Conservation (phyloP, 2,329 filamentous ascomycete genomes). For the Parafenestella ontariensis region DNA sequence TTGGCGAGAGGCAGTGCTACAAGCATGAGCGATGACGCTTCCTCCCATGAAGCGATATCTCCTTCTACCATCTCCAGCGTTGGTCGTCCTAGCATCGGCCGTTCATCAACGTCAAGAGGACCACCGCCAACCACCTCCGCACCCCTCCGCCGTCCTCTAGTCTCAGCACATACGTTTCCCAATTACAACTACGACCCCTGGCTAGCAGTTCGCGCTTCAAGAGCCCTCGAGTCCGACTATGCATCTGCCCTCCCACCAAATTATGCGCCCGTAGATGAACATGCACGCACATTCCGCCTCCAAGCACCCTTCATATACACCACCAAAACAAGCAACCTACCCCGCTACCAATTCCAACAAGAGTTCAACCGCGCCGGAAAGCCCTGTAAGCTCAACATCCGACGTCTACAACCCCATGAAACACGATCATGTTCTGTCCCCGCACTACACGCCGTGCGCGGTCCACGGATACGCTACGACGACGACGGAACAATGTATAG, state of each 20-base stretch:
- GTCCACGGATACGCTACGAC: slow-evolving; percentile 21
- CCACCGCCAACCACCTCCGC: not conserved
- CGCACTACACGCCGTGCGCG: not conserved
- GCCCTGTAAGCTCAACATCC: slow-evolving; percentile 21
- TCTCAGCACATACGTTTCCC: slow-evolving; percentile 6
- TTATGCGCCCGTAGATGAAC: slow-evolving; percentile 21
- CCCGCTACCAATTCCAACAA: slow-evolving; percentile 32
- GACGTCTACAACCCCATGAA: slow-evolving; percentile 25
- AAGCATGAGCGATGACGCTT: not conserved
- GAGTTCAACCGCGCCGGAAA: slow-evolving; percentile 14
- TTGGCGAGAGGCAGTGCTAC: not conserved
- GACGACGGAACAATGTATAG: slow-evolving; percentile 31
- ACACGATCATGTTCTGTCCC: slow-evolving; percentile 19
- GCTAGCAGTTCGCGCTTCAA: not conserved
- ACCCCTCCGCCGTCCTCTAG: not conserved
- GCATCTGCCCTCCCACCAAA: slow-evolving; percentile 9
- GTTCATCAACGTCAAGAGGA: slow-evolving; percentile 1
- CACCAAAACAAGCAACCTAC: slow-evolving; percentile 19
- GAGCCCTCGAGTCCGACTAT: not conserved
- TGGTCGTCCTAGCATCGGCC: slow-evolving; percentile 2
- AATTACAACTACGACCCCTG: not conserved
- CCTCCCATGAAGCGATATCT: slow-evolving; percentile 2
- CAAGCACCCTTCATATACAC: slow-evolving; percentile 26
- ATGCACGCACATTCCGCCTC: slow-evolving; percentile 22
- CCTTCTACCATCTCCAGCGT: slow-evolving; percentile 2